Conservation (phyloP, 805 yeast genomes). For the Lachancea quebecensis region DNA sequence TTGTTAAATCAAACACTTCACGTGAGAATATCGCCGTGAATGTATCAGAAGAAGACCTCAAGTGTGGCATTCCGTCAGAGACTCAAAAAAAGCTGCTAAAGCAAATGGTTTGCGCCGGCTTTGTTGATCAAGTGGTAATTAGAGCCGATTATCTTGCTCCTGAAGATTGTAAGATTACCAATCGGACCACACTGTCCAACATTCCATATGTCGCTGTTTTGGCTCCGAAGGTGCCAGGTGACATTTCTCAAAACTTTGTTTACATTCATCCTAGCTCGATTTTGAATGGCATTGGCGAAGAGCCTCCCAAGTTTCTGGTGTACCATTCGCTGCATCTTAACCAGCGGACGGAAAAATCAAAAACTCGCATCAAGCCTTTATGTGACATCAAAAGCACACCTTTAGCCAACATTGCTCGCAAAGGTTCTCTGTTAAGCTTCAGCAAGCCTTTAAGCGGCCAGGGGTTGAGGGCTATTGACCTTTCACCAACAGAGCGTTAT, state of each 20-base stretch:
- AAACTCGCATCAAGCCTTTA: conserved; percentile 62
- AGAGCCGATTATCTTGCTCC: conserved; percentile 67
- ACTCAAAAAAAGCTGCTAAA: conserved; percentile 70
- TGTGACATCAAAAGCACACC: conserved; percentile 72
- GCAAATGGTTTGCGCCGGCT: conserved; percentile 91
- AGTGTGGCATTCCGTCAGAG: conserved; percentile 59
- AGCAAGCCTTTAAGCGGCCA: conserved; percentile 83
- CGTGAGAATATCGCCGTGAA: conserved; percentile 52
- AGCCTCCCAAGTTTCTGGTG: conserved; percentile 75
- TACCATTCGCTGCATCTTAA: conserved; percentile 61
- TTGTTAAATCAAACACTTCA: conserved; percentile 61
- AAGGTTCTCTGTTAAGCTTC: conserved; percentile 66
- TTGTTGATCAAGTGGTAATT: conserved; percentile 81
- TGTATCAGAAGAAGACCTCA: conserved; percentile 38
- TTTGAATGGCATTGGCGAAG: conserved; percentile 47
- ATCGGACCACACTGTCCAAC: conserved; percentile 48
- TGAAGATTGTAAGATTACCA: conserved; percentile 52
- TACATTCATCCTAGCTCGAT: conserved; percentile 79
- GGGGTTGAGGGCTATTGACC: conserved; percentile 73
- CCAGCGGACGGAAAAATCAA: conserved; percentile 40
- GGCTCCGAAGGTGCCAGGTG: conserved; percentile 29
- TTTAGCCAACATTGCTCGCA: conserved; percentile 68
- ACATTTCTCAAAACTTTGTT: conserved; percentile 47
- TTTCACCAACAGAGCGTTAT: conserved; percentile 63
- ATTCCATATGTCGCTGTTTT: conserved; percentile 61